These are phyloP conservation scores for Globisporangium lucens DNA, from an alignment of 352 stramenopile species.

Conservation along the genomic window DNA sequence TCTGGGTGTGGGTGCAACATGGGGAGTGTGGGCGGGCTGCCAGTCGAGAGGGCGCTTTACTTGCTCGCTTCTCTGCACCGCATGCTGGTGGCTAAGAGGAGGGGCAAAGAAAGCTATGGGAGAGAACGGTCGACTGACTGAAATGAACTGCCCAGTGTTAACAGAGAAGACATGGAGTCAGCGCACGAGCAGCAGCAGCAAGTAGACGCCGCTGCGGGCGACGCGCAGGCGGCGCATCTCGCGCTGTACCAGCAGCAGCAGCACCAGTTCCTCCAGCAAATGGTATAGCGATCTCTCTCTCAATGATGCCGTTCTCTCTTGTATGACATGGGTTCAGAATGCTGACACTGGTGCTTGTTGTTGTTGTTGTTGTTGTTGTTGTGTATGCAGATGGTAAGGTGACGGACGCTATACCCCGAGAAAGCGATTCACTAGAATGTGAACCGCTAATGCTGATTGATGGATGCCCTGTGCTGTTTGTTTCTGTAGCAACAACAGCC, in stretches of 20 bases:
- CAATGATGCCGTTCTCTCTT: background rate
- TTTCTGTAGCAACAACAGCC: conserved; percentile 40
- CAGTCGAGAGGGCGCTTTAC: background rate
- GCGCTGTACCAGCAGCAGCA: conserved; percentile 78
- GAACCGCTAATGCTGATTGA: background rate
- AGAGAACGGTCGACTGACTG: background rate
- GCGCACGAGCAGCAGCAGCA: conserved; percentile 13
- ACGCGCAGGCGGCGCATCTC: conserved; percentile 43
- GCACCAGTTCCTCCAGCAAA: conserved; percentile 77
- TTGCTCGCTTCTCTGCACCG: background rate
- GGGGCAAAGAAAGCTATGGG: background rate
- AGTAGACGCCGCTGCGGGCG: conserved; percentile 22
- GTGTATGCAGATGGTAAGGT: conserved; percentile 3
- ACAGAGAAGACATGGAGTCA: conserved; percentile 6
- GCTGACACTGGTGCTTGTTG: background rate
- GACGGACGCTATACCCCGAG: no score
- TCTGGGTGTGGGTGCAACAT: background rate
- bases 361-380: background rate
- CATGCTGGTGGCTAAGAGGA: background rate
- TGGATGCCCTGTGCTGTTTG: background rate
- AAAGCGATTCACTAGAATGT: background rate
- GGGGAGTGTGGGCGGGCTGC: background rate
- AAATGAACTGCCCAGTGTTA: background rate
- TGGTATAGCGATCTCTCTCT: conserved; percentile 32
- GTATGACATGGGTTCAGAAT: background rate